Base-by-base conservation (phyloP, 2,329 filamentous ascomycete genomes). In the Verticillium dahliae region DNA sequence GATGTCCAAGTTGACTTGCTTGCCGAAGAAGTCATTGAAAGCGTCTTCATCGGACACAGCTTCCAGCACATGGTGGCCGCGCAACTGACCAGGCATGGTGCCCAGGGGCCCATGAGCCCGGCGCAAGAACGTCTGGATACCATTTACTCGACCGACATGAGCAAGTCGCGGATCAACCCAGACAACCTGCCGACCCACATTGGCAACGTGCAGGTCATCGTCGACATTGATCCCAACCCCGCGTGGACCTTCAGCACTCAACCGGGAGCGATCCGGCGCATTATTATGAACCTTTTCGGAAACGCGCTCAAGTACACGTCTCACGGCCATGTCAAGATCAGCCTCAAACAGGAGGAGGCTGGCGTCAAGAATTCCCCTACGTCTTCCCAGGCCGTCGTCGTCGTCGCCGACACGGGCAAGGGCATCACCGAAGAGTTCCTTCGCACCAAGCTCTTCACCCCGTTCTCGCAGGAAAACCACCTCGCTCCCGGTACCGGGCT, bases 391-490 rank as follows among this genome's bases (percentile, higher is more conserved):
- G 18, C 18, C 18, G 18, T 22, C 18, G 18, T 22, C 18, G 81
- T 76, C 0, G 80, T 89, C 13, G 77, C 79, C 0, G 87, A 90
- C 67, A 85, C 85, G 2, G 86, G 87, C 1, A 80, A 80, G 60
- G 87, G 87, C 6, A 89, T 89, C 61, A 81, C 79, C 0, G 76
- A 81, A 22, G 81, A 87, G 13, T 89, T 85, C 65, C 72, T 88
- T 35, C 76, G 80, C 50, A 81, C 81, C 13, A 79, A 80, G 57
- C 71, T 88, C 0, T 89, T 86, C 68, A 83, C 80, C 0, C 83
- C 85, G 0, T 88, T 88, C 62, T 73, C 78, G 0, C 86, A 89
- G 66, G 86, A 89, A 66, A 80, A 87, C 57, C 73, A 76, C 0
- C 71, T 89, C 13, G 77, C 81, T 0, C 79, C 80, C 1, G 86